Base-by-base conservation (phyloP, 2,329 filamentous ascomycete genomes). In the Claviceps purpurea region DNA sequence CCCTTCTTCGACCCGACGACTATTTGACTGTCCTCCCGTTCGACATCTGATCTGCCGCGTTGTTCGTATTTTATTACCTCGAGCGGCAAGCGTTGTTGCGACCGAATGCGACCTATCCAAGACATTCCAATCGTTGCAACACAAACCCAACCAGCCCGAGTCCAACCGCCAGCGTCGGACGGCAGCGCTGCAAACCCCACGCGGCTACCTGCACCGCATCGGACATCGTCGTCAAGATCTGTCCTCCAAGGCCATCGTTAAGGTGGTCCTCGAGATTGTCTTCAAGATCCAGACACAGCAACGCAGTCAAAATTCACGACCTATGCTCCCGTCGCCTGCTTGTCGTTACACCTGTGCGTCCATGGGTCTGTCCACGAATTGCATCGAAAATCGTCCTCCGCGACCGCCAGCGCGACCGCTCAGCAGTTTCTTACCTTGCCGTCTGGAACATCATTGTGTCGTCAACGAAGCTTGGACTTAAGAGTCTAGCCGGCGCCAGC, bases 191-290 rank as follows among this genome's bases (percentile, higher is more conserved):
- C 52, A 43, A 47, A 44, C 13, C 30, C 18, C 49, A 50, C 48
- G 49, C 52, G 44, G 38, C 34, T 30, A 47, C 48, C 51, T 50
- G 48, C 51, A 43, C 47, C 24, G 14, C 38, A 47, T 53, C 51
- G 43, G 51, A 18, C 39, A 41, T 43, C 26, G 44, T 22, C 51
- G 42, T 18, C 11, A 6, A 14, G n/a, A 26, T 49, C 10, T 20
- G 16, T 24, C 5, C 41, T 13, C 11, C 42, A 44, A 16, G 18
- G 20, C 41, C 6, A 39, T 39, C 37, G 46, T 11, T 11, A 11
- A 34, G 30, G 30, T 34, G 30, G 30, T 11, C 30, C 30, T 34
- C 30, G 30, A 34, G 30, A 34, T 34, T 34, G 10, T 34, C 30
- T 34, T 11, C 30, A 34, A 34, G 30, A 34, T 34, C 30, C 30